These are phyloP conservation scores for Trichophyton rubrum DNA, from an alignment of 2,329 filamentous ascomycete genomes.

Conservation along the genomic window DNA sequence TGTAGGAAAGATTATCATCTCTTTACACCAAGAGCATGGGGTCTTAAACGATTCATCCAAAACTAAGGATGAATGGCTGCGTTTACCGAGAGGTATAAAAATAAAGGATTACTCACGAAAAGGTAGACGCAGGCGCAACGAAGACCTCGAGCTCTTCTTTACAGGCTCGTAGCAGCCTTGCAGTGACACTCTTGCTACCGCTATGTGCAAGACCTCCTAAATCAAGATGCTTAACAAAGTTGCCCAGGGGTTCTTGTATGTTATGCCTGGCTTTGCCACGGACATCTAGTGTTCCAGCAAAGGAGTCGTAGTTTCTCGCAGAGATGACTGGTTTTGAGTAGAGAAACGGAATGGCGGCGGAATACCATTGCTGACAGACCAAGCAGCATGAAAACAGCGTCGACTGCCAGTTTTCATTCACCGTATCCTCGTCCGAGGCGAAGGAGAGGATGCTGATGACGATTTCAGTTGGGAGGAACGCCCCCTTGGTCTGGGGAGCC, in stretches of 20 bases:
- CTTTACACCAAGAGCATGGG: neutral
- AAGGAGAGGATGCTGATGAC: constrained; percentile 39
- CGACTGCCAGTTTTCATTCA: constrained; percentile 27
- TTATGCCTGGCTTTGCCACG: constrained; percentile 11
- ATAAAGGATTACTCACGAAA: constrained; percentile 33
- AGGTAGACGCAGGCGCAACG: constrained; percentile 45
- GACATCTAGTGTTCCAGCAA: constrained; percentile 32
- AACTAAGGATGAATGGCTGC: neutral
- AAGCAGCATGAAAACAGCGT: constrained; percentile 42
- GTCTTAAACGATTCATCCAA: neutral
- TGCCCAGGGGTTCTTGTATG: constrained; percentile 40
- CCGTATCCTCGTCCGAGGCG: constrained; percentile 22
- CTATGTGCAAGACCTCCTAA: constrained; percentile 47
- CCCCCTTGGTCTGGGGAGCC: neutral
- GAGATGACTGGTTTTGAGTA: constrained; percentile 42
- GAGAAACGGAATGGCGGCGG: constrained; percentile 38
- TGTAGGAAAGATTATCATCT: neutral
- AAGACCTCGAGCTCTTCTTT: constrained; percentile 41
- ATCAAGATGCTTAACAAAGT: constrained; percentile 39
- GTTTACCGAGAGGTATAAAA: neutral
- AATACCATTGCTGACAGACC: constrained; percentile 46
- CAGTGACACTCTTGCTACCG: constrained; percentile 45
- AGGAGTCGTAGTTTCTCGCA: constrained; percentile 42
- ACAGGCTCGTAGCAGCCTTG: constrained; percentile 45
- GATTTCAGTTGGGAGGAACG: constrained; percentile 43